phyloP scores from a whole-genome alignment of 1,284 basidiomycete genomes.

The Ceratobasidium sp. region DNA sequence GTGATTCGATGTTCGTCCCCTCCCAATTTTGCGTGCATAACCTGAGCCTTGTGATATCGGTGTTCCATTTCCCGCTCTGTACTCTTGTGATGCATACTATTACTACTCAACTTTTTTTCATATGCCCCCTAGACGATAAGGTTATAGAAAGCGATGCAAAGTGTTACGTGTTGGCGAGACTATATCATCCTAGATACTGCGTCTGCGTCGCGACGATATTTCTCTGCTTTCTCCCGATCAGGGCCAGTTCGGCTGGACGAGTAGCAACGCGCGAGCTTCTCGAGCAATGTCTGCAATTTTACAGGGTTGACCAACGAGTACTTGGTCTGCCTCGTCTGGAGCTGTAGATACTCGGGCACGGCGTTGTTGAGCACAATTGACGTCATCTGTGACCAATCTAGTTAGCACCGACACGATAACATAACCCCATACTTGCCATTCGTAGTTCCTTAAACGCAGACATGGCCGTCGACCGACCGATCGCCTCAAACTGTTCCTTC shows the following conservation, averaged over 20 bases:
- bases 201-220: conserved; percentile 79
- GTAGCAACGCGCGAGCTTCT: conserved; percentile 61
- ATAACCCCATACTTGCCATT: conserved; percentile 61
- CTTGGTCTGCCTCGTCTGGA: conserved; percentile 71
- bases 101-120: conserved; percentile 7
- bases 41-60: conserved; percentile 29
- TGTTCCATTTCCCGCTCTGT: conserved; percentile 34
- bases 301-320: conserved; percentile 75
- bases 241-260: conserved; percentile 56
- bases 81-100: conserved; percentile 36
- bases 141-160: conserved; percentile 14
- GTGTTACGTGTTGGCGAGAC: neutral
- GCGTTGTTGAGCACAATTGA: conserved; percentile 76
- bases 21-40: conserved; percentile 36
- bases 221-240: conserved; percentile 67
- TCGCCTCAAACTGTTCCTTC: conserved; percentile 77
- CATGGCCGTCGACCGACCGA: conserved; percentile 72
- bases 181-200: conserved; percentile 63
- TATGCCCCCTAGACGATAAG: neutral
- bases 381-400: conserved; percentile 63
- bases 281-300: conserved; percentile 53
- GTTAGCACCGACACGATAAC: conserved; percentile 41
- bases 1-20: conserved; percentile 32
- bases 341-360: conserved; percentile 80
- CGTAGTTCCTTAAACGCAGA: conserved; percentile 83